Base-by-base conservation (phyloP, 495 filamentous ascomycete species). In the Umbilicaria muhlenbergii region DNA sequence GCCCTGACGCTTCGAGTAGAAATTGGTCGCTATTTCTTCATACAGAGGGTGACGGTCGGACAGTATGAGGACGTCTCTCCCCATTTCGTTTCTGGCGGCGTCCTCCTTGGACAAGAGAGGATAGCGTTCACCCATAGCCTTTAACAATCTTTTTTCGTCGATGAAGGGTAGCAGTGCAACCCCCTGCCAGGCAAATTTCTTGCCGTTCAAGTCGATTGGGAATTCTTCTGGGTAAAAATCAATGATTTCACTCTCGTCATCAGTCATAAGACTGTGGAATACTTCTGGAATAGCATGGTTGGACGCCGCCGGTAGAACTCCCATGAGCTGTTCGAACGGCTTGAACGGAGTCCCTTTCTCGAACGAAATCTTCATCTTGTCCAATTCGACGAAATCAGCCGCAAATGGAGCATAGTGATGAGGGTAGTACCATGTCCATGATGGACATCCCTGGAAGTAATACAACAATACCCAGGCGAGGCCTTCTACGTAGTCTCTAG, bases 321-420 rank as follows among this genome's bases (percentile, higher is more conserved):
- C 93, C 91, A 99, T 99, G 38, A 99, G 70, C 65, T 99, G 91
- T 64, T 99, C 91, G 53, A 92, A 99, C 0, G 91, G 92, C 41
- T 70, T 78, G 53, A 95, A 95, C 2, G 86, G 81, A 16, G 66
- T 78, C 11, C 91, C 92, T 57, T 88, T 86, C 41, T 86, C 74
- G 50, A 99, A 99, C 15, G 69, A 66, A 50, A 93, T 71, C 32
- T 77, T 70, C 64, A 94, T 77, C 41, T 88, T 77, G 38, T 60
- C 74, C 31, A 99, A 68, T 40, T 91, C 82, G 41, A 79, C 78
- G 58, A 99, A 99, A 60, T 99, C 91, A 36, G 86, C 81, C 1
- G 92, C 91, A 62, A 95, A 96, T 11, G 91, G 91, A 4, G 91
- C 92, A 55, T 99, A 99, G 58, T 99, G 91, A 56, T 96, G 89